Percentiles rank a stretch among this genome's conserved stretches.
Conservation (phyloP, 352 stramenopile genomes). For the Phytophthora pini region DNA sequence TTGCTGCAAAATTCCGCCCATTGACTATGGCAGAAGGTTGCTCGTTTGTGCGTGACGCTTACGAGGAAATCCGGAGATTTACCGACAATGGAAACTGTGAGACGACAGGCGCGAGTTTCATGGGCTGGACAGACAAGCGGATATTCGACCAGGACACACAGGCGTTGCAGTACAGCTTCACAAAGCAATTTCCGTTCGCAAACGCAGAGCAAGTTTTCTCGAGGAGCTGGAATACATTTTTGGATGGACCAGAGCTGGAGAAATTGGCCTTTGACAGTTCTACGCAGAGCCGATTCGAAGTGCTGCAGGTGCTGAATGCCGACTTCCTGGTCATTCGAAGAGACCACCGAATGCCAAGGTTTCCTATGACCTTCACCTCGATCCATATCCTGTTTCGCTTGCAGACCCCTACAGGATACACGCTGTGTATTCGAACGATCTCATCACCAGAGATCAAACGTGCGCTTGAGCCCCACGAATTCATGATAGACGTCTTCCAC, state of each 20-base stretch:
- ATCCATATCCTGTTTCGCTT: constrained; percentile 62
- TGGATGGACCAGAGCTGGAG: constrained; percentile 39
- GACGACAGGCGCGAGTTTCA: constrained; percentile 39
- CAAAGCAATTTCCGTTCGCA: constrained; percentile 39
- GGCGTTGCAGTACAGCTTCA: constrained; percentile 44
- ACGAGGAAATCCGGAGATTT: constrained; percentile 49
- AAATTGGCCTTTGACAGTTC: constrained; percentile 45
- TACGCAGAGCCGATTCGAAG: constrained; percentile 45
- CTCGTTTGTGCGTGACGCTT: constrained; percentile 53
- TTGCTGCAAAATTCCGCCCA: constrained; percentile 27
- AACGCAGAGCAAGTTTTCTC: constrained; percentile 34
- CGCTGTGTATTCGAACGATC: constrained; percentile 62
- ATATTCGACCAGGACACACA: constrained; percentile 32
- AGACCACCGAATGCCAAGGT: constrained; percentile 45
- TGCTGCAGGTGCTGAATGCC: constrained; percentile 58
- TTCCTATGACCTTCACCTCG: constrained; percentile 56
- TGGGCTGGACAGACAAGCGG: constrained; percentile 57
- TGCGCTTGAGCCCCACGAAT: constrained; percentile 45
- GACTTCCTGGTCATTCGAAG: constrained; percentile 58
- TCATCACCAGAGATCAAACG: constrained; percentile 51
- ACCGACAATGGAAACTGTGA: constrained; percentile 22
- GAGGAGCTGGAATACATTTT: constrained; percentile 45
- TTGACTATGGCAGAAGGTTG: constrained; percentile 34
- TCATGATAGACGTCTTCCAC: constrained; percentile 61
- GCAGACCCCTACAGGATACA: constrained; percentile 54